phyloP scores from a whole-genome alignment of 2,329 filamentous ascomycete species.

The Aureobasidium mangrovei region DNA sequence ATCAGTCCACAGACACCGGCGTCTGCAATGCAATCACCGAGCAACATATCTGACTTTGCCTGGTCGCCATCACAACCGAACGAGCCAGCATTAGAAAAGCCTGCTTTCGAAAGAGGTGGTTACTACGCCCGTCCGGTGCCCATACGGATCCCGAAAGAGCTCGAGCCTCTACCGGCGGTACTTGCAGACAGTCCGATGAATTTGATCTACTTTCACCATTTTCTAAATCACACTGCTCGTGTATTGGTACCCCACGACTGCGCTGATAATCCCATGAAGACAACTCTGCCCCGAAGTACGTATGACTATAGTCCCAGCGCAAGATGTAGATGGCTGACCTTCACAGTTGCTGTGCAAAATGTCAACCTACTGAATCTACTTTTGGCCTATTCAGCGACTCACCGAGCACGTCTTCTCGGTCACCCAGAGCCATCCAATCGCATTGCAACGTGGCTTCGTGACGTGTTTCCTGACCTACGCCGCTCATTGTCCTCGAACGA shows the following conservation, averaged over 20 bases:
- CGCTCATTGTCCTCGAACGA: slow-evolving; percentile 42
- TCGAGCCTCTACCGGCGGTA: slow-evolving; percentile 48
- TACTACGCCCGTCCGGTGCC: slow-evolving; percentile 64
- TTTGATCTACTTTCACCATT: slow-evolving; percentile 63
- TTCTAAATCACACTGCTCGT: slow-evolving; percentile 71
- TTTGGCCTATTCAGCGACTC: slow-evolving; percentile 75
- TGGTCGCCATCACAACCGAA: slow-evolving; percentile 7
- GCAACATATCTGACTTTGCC: background rate
- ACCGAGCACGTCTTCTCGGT: slow-evolving; percentile 64
- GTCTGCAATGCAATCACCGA: background rate
- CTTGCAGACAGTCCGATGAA: slow-evolving; percentile 71
- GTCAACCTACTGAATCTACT: slow-evolving; percentile 67
- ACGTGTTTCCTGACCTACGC: slow-evolving; percentile 66
- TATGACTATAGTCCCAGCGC: slow-evolving; percentile 21
- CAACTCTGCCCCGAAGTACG: slow-evolving; percentile 54
- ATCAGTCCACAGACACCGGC: slow-evolving; percentile 34
- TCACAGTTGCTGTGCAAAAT: slow-evolving; percentile 56
- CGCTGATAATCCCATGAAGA: slow-evolving; percentile 51
- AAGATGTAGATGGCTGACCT: slow-evolving; percentile 25
- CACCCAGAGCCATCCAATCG: slow-evolving; percentile 67
- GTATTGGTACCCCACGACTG: slow-evolving; percentile 56
- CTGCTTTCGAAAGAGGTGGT: slow-evolving; percentile 49
- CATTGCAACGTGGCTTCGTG: slow-evolving; percentile 71
- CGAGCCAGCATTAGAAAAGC: slow-evolving; percentile 23
- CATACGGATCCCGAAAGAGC: slow-evolving; percentile 51